Percentiles rank a stretch among this genome's conserved stretches.
phyloP scores from a whole-genome alignment of 768 basidiomycete species.

The Lyophyllum shimeji region DNA sequence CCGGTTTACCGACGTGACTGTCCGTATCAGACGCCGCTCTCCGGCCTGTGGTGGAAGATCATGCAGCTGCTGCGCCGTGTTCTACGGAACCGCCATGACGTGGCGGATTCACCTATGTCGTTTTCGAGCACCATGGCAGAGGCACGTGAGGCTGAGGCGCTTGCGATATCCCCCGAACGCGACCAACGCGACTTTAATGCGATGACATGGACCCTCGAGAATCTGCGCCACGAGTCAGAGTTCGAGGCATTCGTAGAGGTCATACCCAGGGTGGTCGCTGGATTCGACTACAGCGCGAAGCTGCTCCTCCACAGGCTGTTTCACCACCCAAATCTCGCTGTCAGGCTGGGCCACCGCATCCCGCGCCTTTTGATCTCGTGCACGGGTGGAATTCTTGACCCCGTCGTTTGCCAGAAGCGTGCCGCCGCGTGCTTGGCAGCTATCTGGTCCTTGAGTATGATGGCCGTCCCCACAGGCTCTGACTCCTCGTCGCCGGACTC shows the following conservation, averaged over 20 bases:
- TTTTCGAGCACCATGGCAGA: conserved; percentile 24
- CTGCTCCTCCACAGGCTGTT: conserved; percentile 32
- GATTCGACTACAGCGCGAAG: conserved; percentile 39
- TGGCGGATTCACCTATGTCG: conserved; percentile 17
- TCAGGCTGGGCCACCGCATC: conserved; percentile 34
- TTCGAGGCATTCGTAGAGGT: conserved; percentile 35
- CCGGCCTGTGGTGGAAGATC: conserved; percentile 28
- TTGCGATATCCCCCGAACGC: conserved; percentile 29
- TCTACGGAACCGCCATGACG: conserved; percentile 19
- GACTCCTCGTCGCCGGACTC: conserved; percentile 8
- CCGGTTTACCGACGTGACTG: conserved; percentile 32
- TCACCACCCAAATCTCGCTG: conserved; percentile 26
- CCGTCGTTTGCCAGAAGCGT: conserved; percentile 26
- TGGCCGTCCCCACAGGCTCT: conserved; percentile 29
- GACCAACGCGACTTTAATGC: conserved; percentile 39
- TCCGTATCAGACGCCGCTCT: conserved; percentile 38
- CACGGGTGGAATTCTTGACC: conserved; percentile 23
- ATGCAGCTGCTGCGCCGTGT: conserved; percentile 24
- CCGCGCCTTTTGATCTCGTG: conserved; percentile 32
- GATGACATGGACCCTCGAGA: conserved; percentile 38
- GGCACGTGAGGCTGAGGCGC: conserved; percentile 34
- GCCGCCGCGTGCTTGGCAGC: conserved; percentile 34
- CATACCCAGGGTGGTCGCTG: conserved; percentile 34
- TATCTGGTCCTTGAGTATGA: conserved; percentile 43
- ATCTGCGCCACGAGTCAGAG: conserved; percentile 33